Conservation (phyloP, 306 rosid species). For the Rosa chinensis region DNA sequence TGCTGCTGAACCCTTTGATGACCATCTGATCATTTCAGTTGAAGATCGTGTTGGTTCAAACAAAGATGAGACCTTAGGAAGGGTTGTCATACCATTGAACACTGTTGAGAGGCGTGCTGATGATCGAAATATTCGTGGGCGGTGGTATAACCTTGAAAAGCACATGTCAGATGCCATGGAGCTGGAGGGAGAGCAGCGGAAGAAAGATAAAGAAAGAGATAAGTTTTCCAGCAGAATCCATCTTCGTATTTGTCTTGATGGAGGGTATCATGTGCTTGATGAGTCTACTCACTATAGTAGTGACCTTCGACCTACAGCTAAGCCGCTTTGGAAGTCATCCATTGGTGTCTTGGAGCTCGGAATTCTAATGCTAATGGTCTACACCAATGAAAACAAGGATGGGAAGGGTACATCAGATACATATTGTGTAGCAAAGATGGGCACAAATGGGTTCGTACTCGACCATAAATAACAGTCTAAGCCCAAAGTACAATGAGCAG, state of each 20-base stretch:
- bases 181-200: constrained; percentile 45
- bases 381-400: constrained; percentile 69
- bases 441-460: constrained; percentile 89
- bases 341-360: constrained; percentile 90
- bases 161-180: constrained; percentile 74
- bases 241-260: constrained; percentile 64
- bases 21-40: no score
- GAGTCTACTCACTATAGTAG: constrained; percentile 42
- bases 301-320: no score
- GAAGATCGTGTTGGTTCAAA: no score
- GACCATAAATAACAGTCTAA: constrained; percentile 65
- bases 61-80: constrained; percentile 44
- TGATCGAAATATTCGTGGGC: constrained; percentile 36
- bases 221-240: constrained; percentile 67
- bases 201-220: constrained; percentile 49
- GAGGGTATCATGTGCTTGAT: constrained; percentile 94
- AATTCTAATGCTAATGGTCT: constrained; percentile 58
- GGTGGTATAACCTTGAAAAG: constrained; percentile 62
- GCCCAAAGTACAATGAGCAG: constrained; percentile 84
- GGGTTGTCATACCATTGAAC: constrained; percentile 45
- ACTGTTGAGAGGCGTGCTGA: constrained; percentile 68
- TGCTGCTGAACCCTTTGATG: no score
- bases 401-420: constrained; percentile 67
- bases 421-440: constrained; percentile 92
- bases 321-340: constrained; percentile 35